Evolutionary conservation across 2,329 filamentous ascomycete genomes (phyloP).

Genomic region (Aspergillus pseudoterreus): DNA sequence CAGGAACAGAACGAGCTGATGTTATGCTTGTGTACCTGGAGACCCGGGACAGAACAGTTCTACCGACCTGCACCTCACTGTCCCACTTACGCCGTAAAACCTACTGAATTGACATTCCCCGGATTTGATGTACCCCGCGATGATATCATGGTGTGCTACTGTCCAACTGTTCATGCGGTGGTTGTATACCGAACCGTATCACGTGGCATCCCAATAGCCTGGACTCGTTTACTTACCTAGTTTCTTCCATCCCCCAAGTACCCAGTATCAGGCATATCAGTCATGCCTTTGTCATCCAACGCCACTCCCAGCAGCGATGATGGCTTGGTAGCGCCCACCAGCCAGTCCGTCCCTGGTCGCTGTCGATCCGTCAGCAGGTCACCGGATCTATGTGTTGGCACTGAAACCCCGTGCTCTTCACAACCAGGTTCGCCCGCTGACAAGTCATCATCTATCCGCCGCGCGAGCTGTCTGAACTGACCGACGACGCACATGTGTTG

Average conservation of each 20-base stretch:
- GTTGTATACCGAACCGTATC: neutral
- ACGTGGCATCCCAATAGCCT: neutral
- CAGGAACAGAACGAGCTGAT: neutral
- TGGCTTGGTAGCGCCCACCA: neutral
- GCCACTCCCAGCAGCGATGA: neutral
- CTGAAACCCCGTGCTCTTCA: slow-evolving; percentile 3
- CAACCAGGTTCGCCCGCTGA: slow-evolving; percentile 6
- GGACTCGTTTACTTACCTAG: neutral
- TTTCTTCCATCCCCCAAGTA: too few species aligned
- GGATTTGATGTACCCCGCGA: neutral
- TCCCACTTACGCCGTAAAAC: too few species aligned
- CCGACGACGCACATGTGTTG: slow-evolving; percentile 2
- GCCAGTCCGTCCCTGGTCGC: slow-evolving; percentile 8
- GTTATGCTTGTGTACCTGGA: neutral
- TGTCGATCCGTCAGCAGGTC: slow-evolving; percentile 28
- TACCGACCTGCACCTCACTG: too few species aligned
- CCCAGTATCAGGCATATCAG: too few species aligned
- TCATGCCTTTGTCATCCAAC: too few species aligned
- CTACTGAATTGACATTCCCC: neutral
- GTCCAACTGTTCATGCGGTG: neutral
- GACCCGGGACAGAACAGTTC: neutral
- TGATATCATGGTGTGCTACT: neutral
- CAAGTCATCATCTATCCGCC: slow-evolving; percentile 14
- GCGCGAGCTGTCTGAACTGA: neutral
- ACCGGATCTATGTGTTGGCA: slow-evolving; percentile 37